Conservation (phyloP, 139 green algal genomes). For the Gonium pectorale region DNA sequence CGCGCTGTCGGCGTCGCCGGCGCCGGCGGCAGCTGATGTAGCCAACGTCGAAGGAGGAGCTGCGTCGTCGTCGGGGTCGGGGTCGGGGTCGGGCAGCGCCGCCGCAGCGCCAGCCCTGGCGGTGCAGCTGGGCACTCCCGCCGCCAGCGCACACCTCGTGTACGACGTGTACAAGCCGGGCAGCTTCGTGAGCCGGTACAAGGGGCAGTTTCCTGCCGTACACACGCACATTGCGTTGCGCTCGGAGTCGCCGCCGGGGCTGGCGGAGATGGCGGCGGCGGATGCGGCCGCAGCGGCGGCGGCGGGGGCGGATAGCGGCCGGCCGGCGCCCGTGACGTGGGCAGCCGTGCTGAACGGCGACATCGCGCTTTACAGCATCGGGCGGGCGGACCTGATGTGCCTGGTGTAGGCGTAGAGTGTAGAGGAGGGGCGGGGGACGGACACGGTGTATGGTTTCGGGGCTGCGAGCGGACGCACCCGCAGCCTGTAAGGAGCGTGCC, state of each 20-base stretch:
- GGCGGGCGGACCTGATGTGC: conserved; percentile 4
- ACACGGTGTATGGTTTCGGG: too few relatives aligned
- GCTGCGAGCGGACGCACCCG: too few relatives aligned
- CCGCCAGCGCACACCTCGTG: conserved; percentile 17
- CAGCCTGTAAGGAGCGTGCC: too few relatives aligned
- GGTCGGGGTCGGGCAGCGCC: too few relatives aligned
- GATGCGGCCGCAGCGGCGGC: conserved; percentile 32
- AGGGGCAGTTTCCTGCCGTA: conserved; percentile 23
- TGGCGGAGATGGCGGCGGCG: conserved; percentile 34
- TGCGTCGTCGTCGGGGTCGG: background rate
- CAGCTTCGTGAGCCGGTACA: conserved; percentile 19
- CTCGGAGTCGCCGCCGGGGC: conserved; percentile 1
- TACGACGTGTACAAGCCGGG: conserved; percentile 58
- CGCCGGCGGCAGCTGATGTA: background rate
- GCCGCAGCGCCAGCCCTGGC: too few relatives aligned
- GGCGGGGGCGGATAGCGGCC: background rate
- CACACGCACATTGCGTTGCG: conserved; percentile 45
- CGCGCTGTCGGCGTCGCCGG: background rate
- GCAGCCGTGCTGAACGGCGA: conserved; percentile 41
- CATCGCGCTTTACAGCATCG: conserved; percentile 37
- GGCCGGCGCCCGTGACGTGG: conserved; percentile 28
- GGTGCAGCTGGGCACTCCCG: background rate
- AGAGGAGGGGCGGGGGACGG: too few relatives aligned
- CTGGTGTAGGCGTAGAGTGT: too few relatives aligned
- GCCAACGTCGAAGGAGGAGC: too few relatives aligned